Evolutionary conservation across 225 moss, liverwort and hornwort species (phyloP).

Genomic region (Marchantia paleacea): DNA sequence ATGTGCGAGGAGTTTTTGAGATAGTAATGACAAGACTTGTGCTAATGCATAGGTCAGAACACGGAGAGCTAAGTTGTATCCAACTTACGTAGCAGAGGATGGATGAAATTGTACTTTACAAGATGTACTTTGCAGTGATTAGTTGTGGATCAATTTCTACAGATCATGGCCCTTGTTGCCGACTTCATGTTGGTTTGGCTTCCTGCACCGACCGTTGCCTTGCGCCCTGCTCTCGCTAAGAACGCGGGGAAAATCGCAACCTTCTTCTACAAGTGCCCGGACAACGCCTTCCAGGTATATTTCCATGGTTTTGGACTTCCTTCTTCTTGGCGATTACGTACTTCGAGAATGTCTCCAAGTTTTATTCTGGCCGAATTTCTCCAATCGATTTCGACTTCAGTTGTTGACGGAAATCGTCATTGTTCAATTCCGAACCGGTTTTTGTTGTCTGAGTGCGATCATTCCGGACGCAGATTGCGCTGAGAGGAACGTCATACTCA

Average conservation of each 20-base stretch:
- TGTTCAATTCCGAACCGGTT: not conserved
- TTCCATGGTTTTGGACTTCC: not conserved
- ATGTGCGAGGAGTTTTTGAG: not conserved
- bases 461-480: slow-evolving; percentile 56
- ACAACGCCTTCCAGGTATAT: slow-evolving; percentile 93
- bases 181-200: slow-evolving; percentile 99
- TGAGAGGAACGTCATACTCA: slow-evolving; percentile 70
- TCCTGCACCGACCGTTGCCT: slow-evolving; percentile 93
- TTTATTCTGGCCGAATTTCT: not conserved
- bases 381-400: not conserved
- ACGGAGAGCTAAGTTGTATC: not conserved
- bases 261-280: slow-evolving; percentile 81
- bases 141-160: not conserved
- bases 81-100: not conserved
- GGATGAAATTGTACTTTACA: not conserved
- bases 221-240: slow-evolving; percentile 61
- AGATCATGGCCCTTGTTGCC: slow-evolving; percentile 92
- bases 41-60: not conserved
- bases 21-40: not conserved
- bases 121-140: slow-evolving; percentile 4
- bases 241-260: slow-evolving; percentile 61
- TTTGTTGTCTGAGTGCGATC: not conserved
- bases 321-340: not conserved
- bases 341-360: not conserved
- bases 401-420: not conserved